These are phyloP conservation scores for Albizia julibrissin DNA, from an alignment of 306 rosid species.

Conservation along the genomic window DNA sequence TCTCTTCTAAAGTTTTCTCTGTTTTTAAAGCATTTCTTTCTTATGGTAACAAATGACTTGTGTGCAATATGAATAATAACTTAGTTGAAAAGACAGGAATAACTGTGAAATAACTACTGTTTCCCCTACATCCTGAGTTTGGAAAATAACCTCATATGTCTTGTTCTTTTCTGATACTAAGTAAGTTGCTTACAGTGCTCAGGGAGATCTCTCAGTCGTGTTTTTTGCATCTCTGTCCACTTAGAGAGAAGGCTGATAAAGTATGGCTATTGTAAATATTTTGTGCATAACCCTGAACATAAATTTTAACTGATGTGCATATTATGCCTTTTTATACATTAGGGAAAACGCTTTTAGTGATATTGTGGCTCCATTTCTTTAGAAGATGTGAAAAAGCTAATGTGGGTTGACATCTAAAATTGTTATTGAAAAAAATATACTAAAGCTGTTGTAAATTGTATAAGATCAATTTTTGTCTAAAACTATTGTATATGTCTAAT, in stretches of 20 bases:
- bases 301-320: not conserved
- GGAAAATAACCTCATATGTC: not conserved
- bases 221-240: not conserved
- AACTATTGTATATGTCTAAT: too few relatives aligned
- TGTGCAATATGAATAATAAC: not conserved
- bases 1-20: not conserved
- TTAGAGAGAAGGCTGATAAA: not conserved
- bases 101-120: not conserved
- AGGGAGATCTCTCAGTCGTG: not conserved
- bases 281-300: not conserved
- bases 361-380: not conserved
- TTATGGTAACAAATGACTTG: not conserved
- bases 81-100: not conserved
- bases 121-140: slow-evolving; percentile 4
- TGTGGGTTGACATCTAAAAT: not conserved
- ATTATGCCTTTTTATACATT: not conserved
- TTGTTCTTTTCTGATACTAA: not conserved
- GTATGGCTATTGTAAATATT: not conserved
- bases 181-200: not conserved
- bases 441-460: not conserved
- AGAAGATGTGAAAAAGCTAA: not conserved
- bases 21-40: not conserved
- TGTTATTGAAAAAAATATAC: not conserved
- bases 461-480: not conserved
- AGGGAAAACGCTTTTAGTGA: not conserved